These are phyloP conservation scores for Chaetoscypha palmicola DNA, from an alignment of 2,329 filamentous ascomycete species.

Conservation along the genomic window DNA sequence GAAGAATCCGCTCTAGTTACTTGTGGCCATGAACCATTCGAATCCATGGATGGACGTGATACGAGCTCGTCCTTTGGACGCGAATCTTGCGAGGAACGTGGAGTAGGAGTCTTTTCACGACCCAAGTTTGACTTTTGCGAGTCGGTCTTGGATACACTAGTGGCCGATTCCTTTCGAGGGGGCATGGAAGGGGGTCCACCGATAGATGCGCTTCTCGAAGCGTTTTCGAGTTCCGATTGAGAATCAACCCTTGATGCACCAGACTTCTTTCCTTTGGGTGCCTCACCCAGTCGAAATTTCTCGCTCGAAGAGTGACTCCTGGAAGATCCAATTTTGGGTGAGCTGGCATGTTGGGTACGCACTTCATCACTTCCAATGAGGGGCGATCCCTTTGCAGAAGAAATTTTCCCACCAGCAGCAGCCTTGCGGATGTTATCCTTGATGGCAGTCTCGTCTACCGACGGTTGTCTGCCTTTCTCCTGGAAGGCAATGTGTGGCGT, in stretches of 20 bases:
- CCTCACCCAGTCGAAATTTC: slow-evolving; percentile 74
- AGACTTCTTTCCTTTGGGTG: slow-evolving; percentile 58
- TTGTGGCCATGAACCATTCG: slow-evolving; percentile 21
- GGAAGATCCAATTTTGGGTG: slow-evolving; percentile 16
- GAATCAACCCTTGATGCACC: slow-evolving; percentile 33
- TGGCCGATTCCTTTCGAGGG: slow-evolving; percentile 20
- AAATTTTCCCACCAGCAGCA: slow-evolving; percentile 20
- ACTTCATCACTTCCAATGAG: slow-evolving; percentile 25
- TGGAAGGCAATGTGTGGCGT: slow-evolving; percentile 92
- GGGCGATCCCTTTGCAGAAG: slow-evolving; percentile 22
- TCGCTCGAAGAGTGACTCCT: slow-evolving; percentile 38
- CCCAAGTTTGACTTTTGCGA: slow-evolving; percentile 22
- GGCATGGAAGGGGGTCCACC: slow-evolving; percentile 19
- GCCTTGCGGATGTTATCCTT: slow-evolving; percentile 40
- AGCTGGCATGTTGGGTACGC: slow-evolving; percentile 25
- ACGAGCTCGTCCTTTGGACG: slow-evolving; percentile 48
- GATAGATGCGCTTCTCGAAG: slow-evolving; percentile 34
- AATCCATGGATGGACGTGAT: slow-evolving; percentile 35
- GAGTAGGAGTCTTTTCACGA: slow-evolving; percentile 35
- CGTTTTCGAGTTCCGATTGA: slow-evolving; percentile 32
- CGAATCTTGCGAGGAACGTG: slow-evolving; percentile 53
- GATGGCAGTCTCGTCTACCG: slow-evolving; percentile 50
- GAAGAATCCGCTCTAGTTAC: slow-evolving; percentile 57
- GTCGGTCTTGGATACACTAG: slow-evolving; percentile 18
- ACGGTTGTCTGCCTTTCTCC: slow-evolving; percentile 65